These are phyloP conservation scores for Rhizophagus clarus DNA, from an alignment of 192 early-diverging fungal genomes.

Conservation along the genomic window DNA sequence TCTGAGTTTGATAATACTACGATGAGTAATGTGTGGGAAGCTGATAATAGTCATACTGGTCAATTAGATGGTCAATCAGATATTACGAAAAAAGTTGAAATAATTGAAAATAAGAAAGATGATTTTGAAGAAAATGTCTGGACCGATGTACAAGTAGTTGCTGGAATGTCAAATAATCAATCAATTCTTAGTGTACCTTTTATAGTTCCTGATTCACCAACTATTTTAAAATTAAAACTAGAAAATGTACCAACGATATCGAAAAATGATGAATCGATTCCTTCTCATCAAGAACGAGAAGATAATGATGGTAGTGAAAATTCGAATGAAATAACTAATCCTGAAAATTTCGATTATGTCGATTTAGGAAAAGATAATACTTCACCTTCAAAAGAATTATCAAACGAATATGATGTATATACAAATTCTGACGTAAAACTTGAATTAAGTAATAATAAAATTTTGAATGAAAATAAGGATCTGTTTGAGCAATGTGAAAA, in stretches of 20 bases:
- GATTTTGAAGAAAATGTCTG: constrained; percentile 16
- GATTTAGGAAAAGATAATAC: background rate
- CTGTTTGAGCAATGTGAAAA: background rate
- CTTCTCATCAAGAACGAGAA: background rate
- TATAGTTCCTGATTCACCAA: background rate
- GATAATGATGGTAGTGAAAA: background rate
- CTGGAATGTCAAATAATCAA: background rate
- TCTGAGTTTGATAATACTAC: background rate
- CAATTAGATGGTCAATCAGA: too few species aligned
- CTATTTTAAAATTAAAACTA: background rate
- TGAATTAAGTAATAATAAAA: background rate
- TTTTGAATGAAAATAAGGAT: background rate
- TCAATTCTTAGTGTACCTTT: background rate
- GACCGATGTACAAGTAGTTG: background rate
- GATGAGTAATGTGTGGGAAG: background rate
- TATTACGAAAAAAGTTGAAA: background rate
- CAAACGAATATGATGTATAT: background rate
- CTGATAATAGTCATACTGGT: background rate
- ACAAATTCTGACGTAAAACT: background rate
- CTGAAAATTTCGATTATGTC: background rate
- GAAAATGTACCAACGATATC: background rate
- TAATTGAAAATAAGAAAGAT: background rate
- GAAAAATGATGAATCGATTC: background rate
- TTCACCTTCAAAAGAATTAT: background rate
- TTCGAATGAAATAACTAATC: background rate